Evolutionary conservation across 371 early-diverging fungal genomes (phyloP).

Genomic region (Mucor irregularis): DNA sequence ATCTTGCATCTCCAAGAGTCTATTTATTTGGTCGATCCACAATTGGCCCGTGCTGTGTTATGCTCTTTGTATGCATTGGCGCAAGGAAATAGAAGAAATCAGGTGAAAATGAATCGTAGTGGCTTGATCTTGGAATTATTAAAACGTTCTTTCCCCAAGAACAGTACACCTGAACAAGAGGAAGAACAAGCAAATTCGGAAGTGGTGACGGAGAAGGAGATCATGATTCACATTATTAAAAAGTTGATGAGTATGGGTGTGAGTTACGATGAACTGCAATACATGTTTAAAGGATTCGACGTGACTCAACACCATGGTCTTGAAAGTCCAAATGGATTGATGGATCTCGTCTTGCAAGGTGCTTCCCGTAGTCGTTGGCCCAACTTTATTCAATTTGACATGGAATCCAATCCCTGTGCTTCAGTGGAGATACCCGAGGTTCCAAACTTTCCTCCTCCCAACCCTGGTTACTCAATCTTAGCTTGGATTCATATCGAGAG

Average conservation of each 20-base stretch:
- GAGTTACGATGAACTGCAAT: constrained; percentile 56
- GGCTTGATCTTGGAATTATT: constrained; percentile 57
- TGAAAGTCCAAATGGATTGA: constrained; percentile 14
- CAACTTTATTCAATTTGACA: constrained; percentile 68
- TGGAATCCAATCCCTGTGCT: constrained; percentile 31
- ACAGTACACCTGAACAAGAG: no score
- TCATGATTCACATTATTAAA: constrained; percentile 54
- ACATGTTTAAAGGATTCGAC: constrained; percentile 59
- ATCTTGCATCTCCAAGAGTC: constrained; percentile 54
- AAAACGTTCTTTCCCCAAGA: constrained; percentile 28
- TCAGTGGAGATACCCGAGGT: constrained; percentile 44
- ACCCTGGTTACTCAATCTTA: constrained; percentile 63
- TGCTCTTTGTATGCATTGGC: constrained; percentile 51
- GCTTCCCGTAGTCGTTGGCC: constrained; percentile 67
- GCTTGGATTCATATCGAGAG: constrained; percentile 70
- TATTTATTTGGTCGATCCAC: constrained; percentile 29
- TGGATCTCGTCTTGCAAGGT: constrained; percentile 64
- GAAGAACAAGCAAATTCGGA: constrained; percentile 2
- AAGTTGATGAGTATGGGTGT: constrained; percentile 67
- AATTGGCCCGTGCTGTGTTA: constrained; percentile 47
- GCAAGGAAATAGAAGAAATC: constrained; percentile 62
- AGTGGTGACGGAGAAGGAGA: constrained; percentile 25
- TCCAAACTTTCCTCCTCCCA: constrained; percentile 54
- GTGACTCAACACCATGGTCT: constrained; percentile 3
- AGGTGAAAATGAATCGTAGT: constrained; percentile 60